Evolutionary conservation across 2,329 filamentous ascomycete species (phyloP).

Genomic region (Bertia moriformis): DNA sequence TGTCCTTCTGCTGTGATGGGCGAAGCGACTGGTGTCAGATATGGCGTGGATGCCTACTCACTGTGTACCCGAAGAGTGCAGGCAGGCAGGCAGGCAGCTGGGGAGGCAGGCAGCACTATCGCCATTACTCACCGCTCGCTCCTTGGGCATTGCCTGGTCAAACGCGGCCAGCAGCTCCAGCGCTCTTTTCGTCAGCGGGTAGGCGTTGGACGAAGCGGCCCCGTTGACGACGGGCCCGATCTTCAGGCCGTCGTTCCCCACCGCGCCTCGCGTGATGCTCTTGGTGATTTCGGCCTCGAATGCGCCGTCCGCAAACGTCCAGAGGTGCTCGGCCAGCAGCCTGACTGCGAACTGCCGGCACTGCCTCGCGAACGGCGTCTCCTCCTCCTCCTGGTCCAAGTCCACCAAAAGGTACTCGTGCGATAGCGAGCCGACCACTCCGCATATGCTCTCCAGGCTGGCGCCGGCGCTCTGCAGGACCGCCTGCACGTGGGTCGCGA

Average conservation of each 20-base stretch:
- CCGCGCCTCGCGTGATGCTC: constrained; percentile 31
- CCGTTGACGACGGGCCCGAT: constrained; percentile 32
- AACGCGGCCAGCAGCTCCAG: constrained; percentile 45
- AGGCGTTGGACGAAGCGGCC: constrained; percentile 38
- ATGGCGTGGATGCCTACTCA: constrained; percentile 7
- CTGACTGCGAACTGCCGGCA: constrained; percentile 40
- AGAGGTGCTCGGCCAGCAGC: constrained; percentile 39
- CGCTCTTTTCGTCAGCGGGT: constrained; percentile 40
- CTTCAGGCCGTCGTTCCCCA: constrained; percentile 31
- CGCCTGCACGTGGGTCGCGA: constrained; percentile 32
- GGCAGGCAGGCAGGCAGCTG: neutral
- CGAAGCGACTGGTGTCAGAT: too few species aligned
- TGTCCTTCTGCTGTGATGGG: constrained; percentile 33
- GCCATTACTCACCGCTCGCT: constrained; percentile 35
- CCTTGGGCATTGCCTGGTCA: constrained; percentile 49
- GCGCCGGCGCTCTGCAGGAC: constrained; percentile 29
- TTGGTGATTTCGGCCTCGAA: constrained; percentile 41
- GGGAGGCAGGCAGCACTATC: neutral
- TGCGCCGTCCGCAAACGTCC: constrained; percentile 35
- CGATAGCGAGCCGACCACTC: constrained; percentile 39
- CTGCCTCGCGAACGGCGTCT: constrained; percentile 31
- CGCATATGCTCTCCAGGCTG: constrained; percentile 34
- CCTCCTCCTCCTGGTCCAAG: constrained; percentile 33
- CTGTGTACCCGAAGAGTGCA: neutral
- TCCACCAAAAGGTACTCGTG: constrained; percentile 41